Evolutionary conservation across 495 filamentous ascomycete genomes (phyloP), one percentile per base, ranked within the genome.

Genomic region (Diplogelasinospora grovesii): DNA sequence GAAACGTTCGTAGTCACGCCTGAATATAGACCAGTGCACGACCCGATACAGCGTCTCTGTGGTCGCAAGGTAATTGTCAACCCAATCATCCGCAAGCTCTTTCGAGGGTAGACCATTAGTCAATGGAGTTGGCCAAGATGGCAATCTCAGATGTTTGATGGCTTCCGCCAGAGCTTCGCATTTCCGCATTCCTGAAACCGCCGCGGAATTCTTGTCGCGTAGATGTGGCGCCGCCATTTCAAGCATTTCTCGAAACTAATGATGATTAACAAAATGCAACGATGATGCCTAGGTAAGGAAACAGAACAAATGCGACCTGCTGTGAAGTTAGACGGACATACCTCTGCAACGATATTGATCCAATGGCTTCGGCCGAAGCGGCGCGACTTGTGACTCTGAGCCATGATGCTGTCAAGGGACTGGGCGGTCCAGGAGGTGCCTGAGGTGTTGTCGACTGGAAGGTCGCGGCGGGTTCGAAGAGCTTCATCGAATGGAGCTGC

Each of bases 351-450:
- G 0, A 59, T 62, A 43, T 61, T 69, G 8, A 74, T 56, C 75
- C 72, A 81, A 50, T 78, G 73, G 36, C 70, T 78, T 36, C 73
- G 73, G 0, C 75, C 77, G 49, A 77, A 74, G 3, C 72, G 29
- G 0, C 75, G 65, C 0, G 60, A 63, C 53, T 79, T 78, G 44
- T 77, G 71, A n/a, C n/a, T n/a, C n/a, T n/a, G n/a, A n/a, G n/a
- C n/a, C n/a, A 61, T 60, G 23, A 77, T 60, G 18, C 61, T 59
- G 10, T n/a, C n/a, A n/a, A n/a, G n/a, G n/a, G n/a, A n/a, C n/a
- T n/a, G n/a, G n/a, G n/a, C n/a, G n/a, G n/a, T n/a, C n/a, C n/a
- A n/a, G n/a, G n/a, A n/a, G n/a, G n/a, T n/a, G n/a, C n/a, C n/a
- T n/a, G n/a, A n/a, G n/a, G n/a, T n/a, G n/a, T n/a, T n/a, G n/a